Base-by-base conservation (phyloP, 2,329 filamentous ascomycete genomes). In the Fusarium transvaalense region DNA sequence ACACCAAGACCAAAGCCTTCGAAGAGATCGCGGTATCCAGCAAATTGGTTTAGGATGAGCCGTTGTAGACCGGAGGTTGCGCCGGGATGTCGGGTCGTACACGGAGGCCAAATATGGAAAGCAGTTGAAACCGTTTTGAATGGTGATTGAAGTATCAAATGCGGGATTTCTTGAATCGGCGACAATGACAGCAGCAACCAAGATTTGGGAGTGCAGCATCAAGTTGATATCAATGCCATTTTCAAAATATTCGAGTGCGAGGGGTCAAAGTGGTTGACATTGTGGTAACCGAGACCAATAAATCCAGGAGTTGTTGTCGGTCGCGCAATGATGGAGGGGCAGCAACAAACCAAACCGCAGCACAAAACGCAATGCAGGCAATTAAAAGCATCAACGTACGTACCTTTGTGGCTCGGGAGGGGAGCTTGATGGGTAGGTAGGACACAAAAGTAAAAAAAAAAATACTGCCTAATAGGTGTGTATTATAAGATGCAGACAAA, bases 41-140 rank as follows among this genome's bases (percentile, higher is more conserved):
- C 38, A 48, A 62, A 31, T 10, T 6, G 5, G 38, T 48, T 65
- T 37, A 32, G 42, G 31, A 17, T 42, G 41, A 47, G 19, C 55
- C 56, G 47, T 71, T 60, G 32, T 27, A 19, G 15, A 13, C 34
- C 52, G 56, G 64, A 39, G 19, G 39, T 48, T 57, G 52, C 50
- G 54, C 61, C 66, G 62, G 39, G 34, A 47, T 52, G 21, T 69
- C 72, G 64, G 66, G 72, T 74, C 66, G 71, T 64, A 74, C 72
- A 73, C 66, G 64, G 62, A 64, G 38, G 43, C 29, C 48, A 57
- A 25, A 45, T 46, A 32, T 48, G 56, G 68, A 38, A 47, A 56
- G 37, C 38, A 25, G 43, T 56, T 54, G 37, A 31, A 52, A 41
- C 42, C 45, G 45, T 32, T 27, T 51, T 64, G 29, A 48, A 37